phyloP scores from a whole-genome alignment of 257 asterid genomes.

The Solanum microdontum region DNA sequence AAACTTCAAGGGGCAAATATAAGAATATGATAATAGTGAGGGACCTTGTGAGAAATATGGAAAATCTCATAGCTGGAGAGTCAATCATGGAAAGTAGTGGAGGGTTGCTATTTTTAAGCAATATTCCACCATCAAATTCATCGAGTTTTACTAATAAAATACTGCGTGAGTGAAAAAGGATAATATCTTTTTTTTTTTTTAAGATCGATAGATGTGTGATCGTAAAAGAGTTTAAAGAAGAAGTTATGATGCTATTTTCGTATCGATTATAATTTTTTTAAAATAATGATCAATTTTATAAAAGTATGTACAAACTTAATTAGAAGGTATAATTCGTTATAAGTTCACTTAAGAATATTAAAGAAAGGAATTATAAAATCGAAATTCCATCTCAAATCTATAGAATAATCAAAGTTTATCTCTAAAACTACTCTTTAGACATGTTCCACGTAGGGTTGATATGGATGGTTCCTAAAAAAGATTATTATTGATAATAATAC shows the following conservation, averaged over 20 bases:
- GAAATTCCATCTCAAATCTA: not conserved
- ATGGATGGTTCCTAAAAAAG: not conserved
- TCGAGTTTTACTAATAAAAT: not conserved
- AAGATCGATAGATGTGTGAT: no score
- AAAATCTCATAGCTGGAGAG: not conserved
- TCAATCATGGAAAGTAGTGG: not conserved
- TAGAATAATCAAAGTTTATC: not conserved
- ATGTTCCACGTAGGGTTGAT: not conserved
- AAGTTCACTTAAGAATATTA: not conserved
- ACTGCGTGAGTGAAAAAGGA: not conserved
- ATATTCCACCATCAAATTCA: not conserved
- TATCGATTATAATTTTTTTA: no score
- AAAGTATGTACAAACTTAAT: no score
- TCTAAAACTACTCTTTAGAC: not conserved
- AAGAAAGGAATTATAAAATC: not conserved
- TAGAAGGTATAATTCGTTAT: rapidly evolving
- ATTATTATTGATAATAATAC: not conserved
- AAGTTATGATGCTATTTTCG: no score
- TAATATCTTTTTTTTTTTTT: not conserved
- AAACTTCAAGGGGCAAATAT: not conserved
- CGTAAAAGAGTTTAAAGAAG: rapidly evolving
- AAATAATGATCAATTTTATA: no score
- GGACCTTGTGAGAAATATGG: not conserved
- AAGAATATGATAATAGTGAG: not conserved
- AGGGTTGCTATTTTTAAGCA: not conserved